Evolutionary conservation across 129 eudicot genomes (phyloP).

Genomic region (Chrysanthemum seticuspe): DNA sequence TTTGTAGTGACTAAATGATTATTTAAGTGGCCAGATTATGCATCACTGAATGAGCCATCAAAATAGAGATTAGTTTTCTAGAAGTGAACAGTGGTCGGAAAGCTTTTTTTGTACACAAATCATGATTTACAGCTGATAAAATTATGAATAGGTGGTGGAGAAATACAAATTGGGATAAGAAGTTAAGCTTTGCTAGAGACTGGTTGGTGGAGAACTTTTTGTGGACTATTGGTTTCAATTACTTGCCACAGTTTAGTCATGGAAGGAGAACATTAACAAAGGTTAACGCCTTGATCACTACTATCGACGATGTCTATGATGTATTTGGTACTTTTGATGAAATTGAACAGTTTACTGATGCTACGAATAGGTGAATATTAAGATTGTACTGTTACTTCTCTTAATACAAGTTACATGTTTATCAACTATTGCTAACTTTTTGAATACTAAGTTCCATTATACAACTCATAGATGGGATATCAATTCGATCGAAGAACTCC

Average conservation of each 20-base stretch:
- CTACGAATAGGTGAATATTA: slow-evolving; percentile 22
- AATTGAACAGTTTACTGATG: slow-evolving; percentile 36
- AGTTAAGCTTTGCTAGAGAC: slow-evolving; percentile 42
- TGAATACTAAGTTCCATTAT: not conserved
- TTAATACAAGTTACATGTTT: not conserved
- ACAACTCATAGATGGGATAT: slow-evolving; percentile 38
- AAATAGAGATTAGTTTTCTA: too few relatives aligned
- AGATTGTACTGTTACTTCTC: not conserved
- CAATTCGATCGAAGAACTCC: slow-evolving; percentile 28
- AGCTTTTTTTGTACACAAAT: too few relatives aligned
- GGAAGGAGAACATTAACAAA: slow-evolving; percentile 33
- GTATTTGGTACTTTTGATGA: slow-evolving; percentile 45
- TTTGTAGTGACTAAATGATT: too few relatives aligned
- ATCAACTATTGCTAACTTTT: not conserved
- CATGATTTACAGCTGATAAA: too few relatives aligned
- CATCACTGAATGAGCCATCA: too few relatives aligned
- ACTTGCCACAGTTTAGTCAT: slow-evolving; percentile 21
- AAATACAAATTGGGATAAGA: slow-evolving; percentile 19
- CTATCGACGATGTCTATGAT: slow-evolving; percentile 52
- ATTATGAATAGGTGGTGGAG: slow-evolving; percentile 55
- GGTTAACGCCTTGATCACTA: slow-evolving; percentile 24
- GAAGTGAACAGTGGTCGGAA: too few relatives aligned
- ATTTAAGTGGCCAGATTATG: too few relatives aligned
- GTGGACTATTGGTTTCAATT: slow-evolving; percentile 33
- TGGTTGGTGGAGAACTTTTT: slow-evolving; percentile 41